Conservation (phyloP, 73 alveolate species). For the Tetrahymena borealis region DNA sequence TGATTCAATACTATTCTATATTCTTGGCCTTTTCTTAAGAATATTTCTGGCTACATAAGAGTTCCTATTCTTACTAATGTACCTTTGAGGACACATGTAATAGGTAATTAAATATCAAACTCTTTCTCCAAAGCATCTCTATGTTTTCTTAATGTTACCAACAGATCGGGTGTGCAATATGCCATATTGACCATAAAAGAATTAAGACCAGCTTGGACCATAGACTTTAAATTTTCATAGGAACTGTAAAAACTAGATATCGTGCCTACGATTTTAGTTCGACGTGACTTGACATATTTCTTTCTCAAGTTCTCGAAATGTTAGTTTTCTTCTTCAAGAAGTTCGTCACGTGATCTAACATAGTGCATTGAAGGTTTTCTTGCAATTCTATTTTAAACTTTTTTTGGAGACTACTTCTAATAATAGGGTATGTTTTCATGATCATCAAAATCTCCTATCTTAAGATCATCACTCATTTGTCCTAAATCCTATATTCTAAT, state of each 20-base stretch:
- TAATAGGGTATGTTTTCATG: neutral
- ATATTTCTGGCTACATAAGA: neutral
- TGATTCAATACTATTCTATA: neutral
- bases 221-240: slow-evolving; percentile 7
- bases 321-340: neutral
- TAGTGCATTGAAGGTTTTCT: neutral
- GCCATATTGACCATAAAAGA: neutral
- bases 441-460: neutral
- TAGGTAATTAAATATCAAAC: neutral
- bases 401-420: neutral
- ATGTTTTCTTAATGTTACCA: neutral
- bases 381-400: neutral
- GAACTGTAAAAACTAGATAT: neutral
- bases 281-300: neutral
- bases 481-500: neutral
- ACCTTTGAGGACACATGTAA: slow-evolving; percentile 3
- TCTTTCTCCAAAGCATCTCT: slow-evolving; percentile 6
- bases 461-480: neutral
- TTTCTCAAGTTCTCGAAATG: neutral
- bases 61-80: slow-evolving; percentile 8
- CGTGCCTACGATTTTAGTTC: slow-evolving; percentile 15
- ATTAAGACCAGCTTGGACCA: slow-evolving; percentile 7
- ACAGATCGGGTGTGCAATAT: neutral
- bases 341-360: neutral
- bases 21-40: neutral